Base-by-base conservation (phyloP, 2,329 filamentous ascomycete genomes). In the Metarhizium robertsii region DNA sequence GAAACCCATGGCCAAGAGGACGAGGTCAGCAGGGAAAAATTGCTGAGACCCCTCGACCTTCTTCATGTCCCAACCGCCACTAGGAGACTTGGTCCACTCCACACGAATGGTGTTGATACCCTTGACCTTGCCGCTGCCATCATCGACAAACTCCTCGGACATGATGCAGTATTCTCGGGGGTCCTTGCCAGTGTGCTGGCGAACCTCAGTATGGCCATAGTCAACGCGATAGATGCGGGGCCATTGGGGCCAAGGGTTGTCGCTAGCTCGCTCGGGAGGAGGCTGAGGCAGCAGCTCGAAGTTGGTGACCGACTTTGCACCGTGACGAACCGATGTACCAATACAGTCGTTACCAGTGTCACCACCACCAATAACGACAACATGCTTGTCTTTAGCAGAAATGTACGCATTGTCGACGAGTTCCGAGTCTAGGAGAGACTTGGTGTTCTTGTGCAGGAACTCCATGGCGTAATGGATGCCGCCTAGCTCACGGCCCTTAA, bases 181-280 rank as follows among this genome's bases (percentile, higher is more conserved):
- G 66, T 96, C 92, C 70, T 92, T 92, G 74, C 92, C 92, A 78
- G 92, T 92, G 77, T 96, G 92, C 63, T 92, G 91, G 72, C 92
- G 91, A 66, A 96, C 92, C 73, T 97, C 92, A 16, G 87, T 87
- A 78, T 97, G 92, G 55, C 92, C 92, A 67, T 97, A 97, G 74
- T 97, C 92, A n/a, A 96, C 89, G 64, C 92, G 91, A 81, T 96
- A 96, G 70, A 96, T 92, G 66, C 92, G 89, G 56, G 92, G 92
- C 92, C 92, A 97, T 75, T 96, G 92, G 10, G 92, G 92, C 92
- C 92, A 97, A 59, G 92, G 92, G 79, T 97, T 97, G 74, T 96
- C 92, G 60, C 84, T 83, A 61, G 89, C 91, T 74, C 92, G 90
- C 79, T 95, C 87, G 58, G 88, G 83, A 7, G 92, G 90, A 63